Conservation (phyloP, 768 basidiomycete species). For the Psilocybe azurescens region DNA sequence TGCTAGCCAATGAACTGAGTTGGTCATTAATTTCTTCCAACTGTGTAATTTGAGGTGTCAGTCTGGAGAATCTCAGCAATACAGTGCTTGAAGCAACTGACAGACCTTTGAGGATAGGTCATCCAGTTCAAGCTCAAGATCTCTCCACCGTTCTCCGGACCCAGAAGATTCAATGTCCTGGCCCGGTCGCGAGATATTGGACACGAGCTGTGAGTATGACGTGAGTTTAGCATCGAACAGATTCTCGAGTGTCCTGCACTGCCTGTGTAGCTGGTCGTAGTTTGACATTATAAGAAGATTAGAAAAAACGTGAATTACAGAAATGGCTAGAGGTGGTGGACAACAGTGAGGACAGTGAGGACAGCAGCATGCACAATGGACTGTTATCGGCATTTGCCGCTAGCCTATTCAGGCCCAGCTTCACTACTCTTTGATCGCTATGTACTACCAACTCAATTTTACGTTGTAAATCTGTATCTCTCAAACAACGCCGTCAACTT, state of each 20-base stretch:
- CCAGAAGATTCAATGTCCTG: conserved; percentile 75
- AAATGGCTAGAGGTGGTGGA: neutral
- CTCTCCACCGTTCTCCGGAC: conserved; percentile 75
- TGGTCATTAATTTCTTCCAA: conserved; percentile 88
- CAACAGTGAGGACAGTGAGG: too few relatives aligned
- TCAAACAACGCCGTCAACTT: too few relatives aligned
- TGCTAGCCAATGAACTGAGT: conserved; percentile 67
- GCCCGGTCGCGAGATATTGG: conserved; percentile 57
- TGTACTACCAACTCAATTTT: too few relatives aligned
- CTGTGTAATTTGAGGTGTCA: conserved; percentile 41
- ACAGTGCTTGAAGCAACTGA: neutral
- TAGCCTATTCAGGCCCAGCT: too few relatives aligned
- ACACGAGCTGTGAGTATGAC: conserved; percentile 86
- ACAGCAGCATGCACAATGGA: neutral
- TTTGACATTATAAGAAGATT: conserved; percentile 56
- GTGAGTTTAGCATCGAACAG: conserved; percentile 91
- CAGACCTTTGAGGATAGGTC: conserved; percentile 84
- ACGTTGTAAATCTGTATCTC: too few relatives aligned
- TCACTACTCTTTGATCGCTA: too few relatives aligned
- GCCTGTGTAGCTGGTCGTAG: conserved; percentile 90
- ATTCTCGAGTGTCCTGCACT: conserved; percentile 93
- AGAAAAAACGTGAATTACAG: conserved; percentile 1
- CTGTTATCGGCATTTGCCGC: conserved; percentile 16
- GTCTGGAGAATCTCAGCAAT: conserved; percentile 8
- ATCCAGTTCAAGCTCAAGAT: conserved; percentile 86